Evolutionary conservation across 2,329 filamentous ascomycete genomes (phyloP), one percentile per base, ranked within the genome.

Genomic region (Cucurbitaria berberidis): DNA sequence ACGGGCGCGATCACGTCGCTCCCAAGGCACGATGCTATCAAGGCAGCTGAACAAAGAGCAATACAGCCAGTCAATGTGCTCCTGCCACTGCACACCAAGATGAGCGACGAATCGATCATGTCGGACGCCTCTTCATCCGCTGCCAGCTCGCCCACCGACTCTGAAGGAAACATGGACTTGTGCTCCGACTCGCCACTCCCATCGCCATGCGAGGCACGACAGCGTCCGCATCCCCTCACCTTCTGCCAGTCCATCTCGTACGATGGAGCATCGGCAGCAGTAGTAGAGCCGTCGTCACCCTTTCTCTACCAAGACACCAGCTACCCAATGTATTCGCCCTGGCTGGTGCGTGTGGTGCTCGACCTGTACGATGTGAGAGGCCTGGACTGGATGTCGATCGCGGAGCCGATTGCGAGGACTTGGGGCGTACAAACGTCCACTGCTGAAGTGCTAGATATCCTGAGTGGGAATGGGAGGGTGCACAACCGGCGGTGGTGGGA

Each of bases 341-440:
- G 67, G 70, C 67, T 76, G 13, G 73, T 75, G 5, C 59, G 68
- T 11, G 63, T 71, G 7, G 73, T 76, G 13, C 65, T 76, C 9
- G 69, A 74, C 44, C 53, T 75, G 51, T 68, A 67, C 48, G 74
- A 76, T 48, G 64, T 69, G 7, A 57, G 68, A 3, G 60, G 69
- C 0, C 57, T 74, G n/a, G 67, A 69, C 46, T 76, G 74, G 74
- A 74, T 64, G 62, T 65, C 61, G n/a, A 74, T 76, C 41, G 68
- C 70, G 5, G 70, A 70, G 45, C 65, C 68, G 9, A 61, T 76
- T 38, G 62, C 67, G 60, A 57, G 72, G 21, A 53, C 70, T 5
- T 75, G 72, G 66, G 70, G 72, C 0, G 61, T 72, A 29, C 57
- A 60, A 26, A 74, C 72, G 16, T 64, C 63, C 21, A 71, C 67